Evolutionary conservation across 2,329 filamentous ascomycete species (phyloP).

Genomic region (Cladosporium sp.): DNA sequence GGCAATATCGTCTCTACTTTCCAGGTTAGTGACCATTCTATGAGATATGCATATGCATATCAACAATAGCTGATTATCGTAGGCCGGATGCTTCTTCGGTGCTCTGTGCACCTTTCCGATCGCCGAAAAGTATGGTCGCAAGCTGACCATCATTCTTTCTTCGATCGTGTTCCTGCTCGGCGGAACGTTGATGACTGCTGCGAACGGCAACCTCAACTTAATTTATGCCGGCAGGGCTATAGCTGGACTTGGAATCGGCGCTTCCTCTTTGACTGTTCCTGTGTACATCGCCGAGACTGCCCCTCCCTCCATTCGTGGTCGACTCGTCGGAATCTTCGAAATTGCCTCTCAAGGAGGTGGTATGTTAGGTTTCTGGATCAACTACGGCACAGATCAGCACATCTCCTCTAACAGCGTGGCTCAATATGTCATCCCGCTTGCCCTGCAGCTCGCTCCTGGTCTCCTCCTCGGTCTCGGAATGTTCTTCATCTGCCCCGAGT

Average conservation of each 20-base stretch:
- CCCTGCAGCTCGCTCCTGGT: constrained; percentile 46
- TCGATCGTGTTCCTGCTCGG: constrained; percentile 46
- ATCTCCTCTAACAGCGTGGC: constrained; percentile 49
- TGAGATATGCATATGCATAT: too few species aligned
- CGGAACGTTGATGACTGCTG: constrained; percentile 43
- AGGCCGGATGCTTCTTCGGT: constrained; percentile 41
- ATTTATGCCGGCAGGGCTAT: constrained; percentile 49
- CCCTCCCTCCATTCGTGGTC: constrained; percentile 67
- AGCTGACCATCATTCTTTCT: constrained; percentile 50
- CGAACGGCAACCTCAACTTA: constrained; percentile 38
- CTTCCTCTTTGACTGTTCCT: constrained; percentile 87
- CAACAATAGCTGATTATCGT: neutral
- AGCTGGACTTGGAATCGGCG: constrained; percentile 81
- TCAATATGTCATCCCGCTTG: constrained; percentile 66
- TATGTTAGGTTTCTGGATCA: constrained; percentile 47
- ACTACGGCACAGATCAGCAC: constrained; percentile 42
- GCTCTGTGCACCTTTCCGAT: constrained; percentile 47
- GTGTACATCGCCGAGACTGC: constrained; percentile 93
- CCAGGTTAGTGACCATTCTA: constrained; percentile 22
- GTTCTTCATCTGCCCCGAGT: constrained; percentile 38
- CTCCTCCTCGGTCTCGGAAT: constrained; percentile 39
- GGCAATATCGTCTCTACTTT: constrained; percentile 43
- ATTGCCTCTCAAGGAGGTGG: constrained; percentile 65
- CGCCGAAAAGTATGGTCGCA: constrained; percentile 51
- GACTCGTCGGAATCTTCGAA: constrained; percentile 67